Evolutionary conservation across 176 grass and related monocot genomes (phyloP), one percentile per base, ranked within the genome.

Genomic region (Zizania latifolia): DNA sequence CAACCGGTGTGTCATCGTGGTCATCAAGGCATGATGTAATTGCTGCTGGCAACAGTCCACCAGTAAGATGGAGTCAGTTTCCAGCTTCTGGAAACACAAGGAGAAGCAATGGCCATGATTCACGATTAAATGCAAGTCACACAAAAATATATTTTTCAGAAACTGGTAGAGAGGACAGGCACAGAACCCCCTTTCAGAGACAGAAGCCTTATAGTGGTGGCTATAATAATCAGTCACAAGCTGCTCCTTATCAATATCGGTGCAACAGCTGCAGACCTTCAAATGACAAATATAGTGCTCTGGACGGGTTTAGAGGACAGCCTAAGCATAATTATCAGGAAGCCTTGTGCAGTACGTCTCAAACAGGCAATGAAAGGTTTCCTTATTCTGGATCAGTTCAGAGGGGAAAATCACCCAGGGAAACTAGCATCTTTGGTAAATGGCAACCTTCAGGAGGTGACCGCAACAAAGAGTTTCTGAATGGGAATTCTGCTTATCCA

Each of bases 131-230:
- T 68, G 19, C 40, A 61, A 26, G 32, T 81, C 32, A 7, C 43
- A 4, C 50, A 14, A 51, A 39, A 55, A 84, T 21, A 65, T 30
- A 34, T 71, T 43, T 6, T 71, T 51, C 54, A 15, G 33, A 61
- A 78, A 57, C 74, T 72, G 45, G 26, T 71, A 84, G 45, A 80
- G 83, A 62, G 51, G 62, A 68, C 44, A 86, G 34, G 33, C 70
- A 85, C 40, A 50, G 70, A 61, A 69, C 41, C 39, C 32, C n/a
- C 53, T 80, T 80, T 69, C 53, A 61, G 53, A 70, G 61, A 46
- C 61, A 51, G 9, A 17, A 30, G 50, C 43, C 76, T 31, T 86
- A 13, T 65, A 56, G 51, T 54, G 53, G 53, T 75, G 40, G 34
- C 54, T 34, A 62, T 63, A 64, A 44, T 64, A 40, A 65, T 72